Evolutionary conservation across 1,139 yeast species (phyloP).

Genomic region (Yamadazyma atmosphaerica): DNA sequence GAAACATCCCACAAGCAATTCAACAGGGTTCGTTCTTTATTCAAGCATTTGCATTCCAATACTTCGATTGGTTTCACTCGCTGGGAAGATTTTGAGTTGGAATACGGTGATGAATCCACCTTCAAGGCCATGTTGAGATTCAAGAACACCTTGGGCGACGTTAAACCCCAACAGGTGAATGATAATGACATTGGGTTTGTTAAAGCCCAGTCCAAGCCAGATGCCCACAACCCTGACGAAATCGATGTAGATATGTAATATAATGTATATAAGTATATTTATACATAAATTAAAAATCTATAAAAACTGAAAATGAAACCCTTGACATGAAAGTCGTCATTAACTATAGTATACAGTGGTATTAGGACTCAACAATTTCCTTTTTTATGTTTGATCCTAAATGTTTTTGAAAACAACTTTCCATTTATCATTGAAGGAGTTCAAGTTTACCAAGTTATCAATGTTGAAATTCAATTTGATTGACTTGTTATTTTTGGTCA

Average conservation of each 20-base stretch:
- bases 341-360: background rate
- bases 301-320: background rate
- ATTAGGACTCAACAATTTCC: background rate
- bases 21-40: constrained; percentile 62
- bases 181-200: constrained; percentile 53
- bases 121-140: constrained; percentile 74
- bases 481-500: constrained; percentile 34
- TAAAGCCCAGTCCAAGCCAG: constrained; percentile 15
- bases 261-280: constrained; percentile 11
- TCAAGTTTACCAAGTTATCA: constrained; percentile 36
- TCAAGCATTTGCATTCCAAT: constrained; percentile 33
- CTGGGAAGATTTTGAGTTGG: constrained; percentile 77
- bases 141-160: constrained; percentile 40
- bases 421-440: constrained; percentile 44
- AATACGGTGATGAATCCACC: constrained; percentile 66
- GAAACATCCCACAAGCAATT: constrained; percentile 51
- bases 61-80: constrained; percentile 17
- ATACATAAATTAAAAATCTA: constrained; percentile 3
- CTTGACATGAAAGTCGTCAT: background rate
- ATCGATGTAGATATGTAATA: constrained; percentile 61
- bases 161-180: constrained; percentile 8
- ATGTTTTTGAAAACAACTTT: constrained; percentile 24
- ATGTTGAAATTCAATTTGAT: constrained; percentile 39
- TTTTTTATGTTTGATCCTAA: constrained; percentile 5
- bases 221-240: constrained; percentile 57